Evolutionary conservation across 1,284 basidiomycete genomes (phyloP), one percentile per base, ranked within the genome.

Genomic region (Ceratorhiza oryzae-sativae): DNA sequence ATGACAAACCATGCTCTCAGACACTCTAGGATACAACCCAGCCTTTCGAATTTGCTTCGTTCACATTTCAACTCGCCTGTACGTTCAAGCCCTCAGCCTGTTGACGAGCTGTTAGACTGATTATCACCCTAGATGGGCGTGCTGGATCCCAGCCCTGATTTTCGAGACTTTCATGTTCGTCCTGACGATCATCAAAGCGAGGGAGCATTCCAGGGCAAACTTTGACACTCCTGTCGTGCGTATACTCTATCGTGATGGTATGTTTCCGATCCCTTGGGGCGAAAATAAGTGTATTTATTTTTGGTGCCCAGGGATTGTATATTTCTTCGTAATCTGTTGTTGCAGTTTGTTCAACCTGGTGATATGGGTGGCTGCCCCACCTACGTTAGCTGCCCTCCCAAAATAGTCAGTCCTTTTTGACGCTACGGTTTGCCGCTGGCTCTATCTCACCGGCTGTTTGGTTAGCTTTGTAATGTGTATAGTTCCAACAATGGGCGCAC

Each of bases 161-260:
- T 73, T 71, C 48, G 73, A 73, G 59, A 49, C 61, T 25, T 53
- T 72, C 30, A 48, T 74, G 8, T 74, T 74, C 46, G 55, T 13
- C 13, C 36, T 39, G 36, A 39, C 36, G 6, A 13, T 39, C 8
- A 39, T 39, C 36, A 39, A 39, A 39, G 73, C 73, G 12, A 42
- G 34, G 20, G 62, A 68, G 34, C 55, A 72, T 48, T 45, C 61
- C 5, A 58, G 45, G 13, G 45, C 39, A 39, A 58, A 53, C 42
- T n/a, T 74, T 5, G 55, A 71, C 30, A 61, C 65, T 4, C 62
- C 71, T 20, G 55, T 74, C 23, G 23, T 71, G 1, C 39, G 48
- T 30, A 39, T 74, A 30, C 46, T 74, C n/a, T 72, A 72, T 34
- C 70, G 73, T 56, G 73, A 74, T 61, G 73, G 73, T 72, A 56